phyloP scores from a whole-genome alignment of 2,329 filamentous ascomycete species.

The Pseudohalonectria lignicola region DNA sequence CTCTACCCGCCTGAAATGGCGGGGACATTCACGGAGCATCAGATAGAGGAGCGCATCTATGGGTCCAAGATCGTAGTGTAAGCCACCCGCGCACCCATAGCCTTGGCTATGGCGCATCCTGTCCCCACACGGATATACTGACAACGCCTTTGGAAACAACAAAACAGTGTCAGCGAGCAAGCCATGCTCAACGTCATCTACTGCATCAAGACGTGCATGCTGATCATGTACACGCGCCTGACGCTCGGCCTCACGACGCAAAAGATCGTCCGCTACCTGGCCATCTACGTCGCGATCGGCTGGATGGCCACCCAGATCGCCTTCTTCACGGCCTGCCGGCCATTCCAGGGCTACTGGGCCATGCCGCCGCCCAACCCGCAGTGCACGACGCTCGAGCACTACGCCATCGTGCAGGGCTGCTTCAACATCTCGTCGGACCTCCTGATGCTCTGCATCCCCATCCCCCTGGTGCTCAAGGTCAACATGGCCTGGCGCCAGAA shows the following conservation, averaged over 20 bases:
- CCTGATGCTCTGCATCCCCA: constrained; percentile 32
- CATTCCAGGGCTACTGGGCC: constrained; percentile 34
- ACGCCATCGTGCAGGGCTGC: constrained; percentile 32
- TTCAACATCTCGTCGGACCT: constrained; percentile 38
- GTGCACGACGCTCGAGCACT: constrained; percentile 33
- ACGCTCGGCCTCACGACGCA: constrained; percentile 22
- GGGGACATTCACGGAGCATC: constrained; percentile 19
- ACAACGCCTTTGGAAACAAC: too few species aligned
- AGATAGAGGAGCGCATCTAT: constrained; percentile 27
- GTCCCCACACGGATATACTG: too few species aligned
- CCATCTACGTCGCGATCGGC: constrained; percentile 26
- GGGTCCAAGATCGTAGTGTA: constrained; percentile 29
- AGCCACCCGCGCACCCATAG: not conserved
- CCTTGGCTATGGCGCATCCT: too few species aligned
- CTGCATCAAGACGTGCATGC: constrained; percentile 12
- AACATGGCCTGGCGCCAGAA: constrained; percentile 31
- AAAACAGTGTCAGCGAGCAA: constrained; percentile 19
- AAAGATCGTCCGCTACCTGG: constrained; percentile 22
- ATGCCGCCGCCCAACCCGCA: constrained; percentile 31
- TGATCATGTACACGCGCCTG: constrained; percentile 22
- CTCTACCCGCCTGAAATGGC: constrained; percentile 24
- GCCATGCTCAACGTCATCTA: constrained; percentile 21
- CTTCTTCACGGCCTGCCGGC: constrained; percentile 33
- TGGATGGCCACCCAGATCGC: constrained; percentile 30
- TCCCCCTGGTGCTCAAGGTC: constrained; percentile 31